Percentiles rank a stretch among this genome's conserved stretches.
Evolutionary conservation across 306 rosid species (phyloP).

Genomic region (Cicer pinnatifidum): DNA sequence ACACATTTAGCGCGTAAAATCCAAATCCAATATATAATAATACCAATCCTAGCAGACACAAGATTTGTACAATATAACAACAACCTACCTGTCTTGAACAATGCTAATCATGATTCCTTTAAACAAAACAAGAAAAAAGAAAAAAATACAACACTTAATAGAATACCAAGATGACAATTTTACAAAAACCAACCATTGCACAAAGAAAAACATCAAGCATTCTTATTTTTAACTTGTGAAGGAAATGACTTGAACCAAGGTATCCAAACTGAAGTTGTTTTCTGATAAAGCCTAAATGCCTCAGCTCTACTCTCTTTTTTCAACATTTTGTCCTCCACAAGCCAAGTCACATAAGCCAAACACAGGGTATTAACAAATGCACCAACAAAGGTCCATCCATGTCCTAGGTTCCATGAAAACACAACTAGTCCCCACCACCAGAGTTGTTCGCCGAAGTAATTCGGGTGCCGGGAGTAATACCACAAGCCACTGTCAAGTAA

Average conservation of each 20-base stretch:
- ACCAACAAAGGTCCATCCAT: slow-evolving; percentile 73
- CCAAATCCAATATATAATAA: no score
- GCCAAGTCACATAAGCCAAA: slow-evolving; percentile 82
- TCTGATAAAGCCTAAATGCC: slow-evolving; percentile 79
- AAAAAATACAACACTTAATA: slow-evolving; percentile 1
- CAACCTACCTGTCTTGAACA: slow-evolving; percentile 10
- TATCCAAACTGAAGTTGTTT: slow-evolving; percentile 84
- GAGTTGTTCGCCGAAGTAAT: slow-evolving; percentile 86
- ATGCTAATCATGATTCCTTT: slow-evolving; percentile 44
- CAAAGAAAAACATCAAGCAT: slow-evolving; percentile 49
- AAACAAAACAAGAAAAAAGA: slow-evolving; percentile 47
- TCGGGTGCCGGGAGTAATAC: slow-evolving; percentile 82
- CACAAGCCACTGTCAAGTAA: slow-evolving; percentile 79
- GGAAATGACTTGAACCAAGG: slow-evolving; percentile 80
- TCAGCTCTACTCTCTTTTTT: slow-evolving; percentile 69
- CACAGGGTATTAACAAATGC: slow-evolving; percentile 70
- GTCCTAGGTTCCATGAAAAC: slow-evolving; percentile 77
- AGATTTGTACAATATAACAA: no score
- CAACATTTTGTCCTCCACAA: slow-evolving; percentile 86
- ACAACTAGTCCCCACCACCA: slow-evolving; percentile 97
- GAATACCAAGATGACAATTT: slow-evolving; percentile 40
- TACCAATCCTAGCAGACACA: no score
- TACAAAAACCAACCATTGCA: slow-evolving; percentile 39
- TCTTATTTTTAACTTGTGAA: slow-evolving; percentile 60
- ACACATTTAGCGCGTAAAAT: no score